These are phyloP conservation scores for Populus tomentosa DNA, from an alignment of 441 rosid genomes.

Conservation along the genomic window DNA sequence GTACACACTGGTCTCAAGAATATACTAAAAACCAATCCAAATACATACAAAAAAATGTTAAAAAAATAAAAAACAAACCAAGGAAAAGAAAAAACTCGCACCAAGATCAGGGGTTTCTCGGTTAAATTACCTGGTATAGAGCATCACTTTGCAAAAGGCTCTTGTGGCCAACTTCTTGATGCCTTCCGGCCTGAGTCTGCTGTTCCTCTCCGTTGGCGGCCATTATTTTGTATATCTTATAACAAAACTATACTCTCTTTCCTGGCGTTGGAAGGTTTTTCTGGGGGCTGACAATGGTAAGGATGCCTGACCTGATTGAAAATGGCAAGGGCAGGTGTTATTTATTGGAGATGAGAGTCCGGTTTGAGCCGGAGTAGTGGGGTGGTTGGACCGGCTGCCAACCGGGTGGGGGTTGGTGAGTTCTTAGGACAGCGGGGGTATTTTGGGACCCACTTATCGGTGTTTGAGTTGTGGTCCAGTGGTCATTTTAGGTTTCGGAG, in stretches of 20 bases:
- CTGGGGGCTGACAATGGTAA: background rate
- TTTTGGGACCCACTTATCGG: background rate
- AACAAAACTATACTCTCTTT: background rate
- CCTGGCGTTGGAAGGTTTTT: background rate
- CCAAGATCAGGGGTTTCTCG: background rate
- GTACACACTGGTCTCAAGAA: slow-evolving; percentile 91
- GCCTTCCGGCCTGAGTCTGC: slow-evolving; percentile 47
- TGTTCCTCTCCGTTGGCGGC: slow-evolving; percentile 44
- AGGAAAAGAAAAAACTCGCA: background rate
- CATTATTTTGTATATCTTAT: slow-evolving; percentile 23
- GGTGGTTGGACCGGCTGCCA: slow-evolving; percentile 21
- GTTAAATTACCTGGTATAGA: slow-evolving; percentile 65
- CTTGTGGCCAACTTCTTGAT: slow-evolving; percentile 88
- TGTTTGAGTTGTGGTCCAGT: too few species aligned
- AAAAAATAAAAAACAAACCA: background rate
- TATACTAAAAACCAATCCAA: slow-evolving; percentile 45
- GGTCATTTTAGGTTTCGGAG: background rate
- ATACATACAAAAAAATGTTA: background rate
- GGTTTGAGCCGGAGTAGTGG: slow-evolving; percentile 17
- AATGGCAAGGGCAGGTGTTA: background rate
- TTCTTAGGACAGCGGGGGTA: background rate
- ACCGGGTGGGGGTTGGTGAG: slow-evolving; percentile 56
- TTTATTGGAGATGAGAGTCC: slow-evolving; percentile 28
- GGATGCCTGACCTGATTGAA: slow-evolving; percentile 5
- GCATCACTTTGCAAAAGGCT: slow-evolving; percentile 87